These are phyloP conservation scores for Rhizopus arrhizus DNA, from an alignment of 371 early-diverging fungal species.

Conservation along the genomic window DNA sequence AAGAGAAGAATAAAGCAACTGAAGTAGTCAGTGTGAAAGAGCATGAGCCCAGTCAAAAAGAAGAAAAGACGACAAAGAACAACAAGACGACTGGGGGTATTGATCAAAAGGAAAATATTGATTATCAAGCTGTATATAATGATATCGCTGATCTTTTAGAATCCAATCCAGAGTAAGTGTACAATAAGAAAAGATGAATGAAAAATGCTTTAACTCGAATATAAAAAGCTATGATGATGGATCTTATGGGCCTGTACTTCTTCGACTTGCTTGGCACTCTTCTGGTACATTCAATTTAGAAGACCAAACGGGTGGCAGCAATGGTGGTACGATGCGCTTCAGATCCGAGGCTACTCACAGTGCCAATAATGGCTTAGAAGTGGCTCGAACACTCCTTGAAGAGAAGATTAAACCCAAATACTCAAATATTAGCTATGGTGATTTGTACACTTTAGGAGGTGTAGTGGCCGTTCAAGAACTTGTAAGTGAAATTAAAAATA, in stretches of 20 bases:
- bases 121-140: constrained; percentile 30
- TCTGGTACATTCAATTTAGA: constrained; percentile 76
- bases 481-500: constrained; percentile 7
- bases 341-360: constrained; percentile 64
- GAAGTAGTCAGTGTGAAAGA: neutral
- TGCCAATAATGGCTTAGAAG: constrained; percentile 81
- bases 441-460: constrained; percentile 76
- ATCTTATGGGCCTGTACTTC: constrained; percentile 29
- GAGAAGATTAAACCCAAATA: constrained; percentile 70
- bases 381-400: constrained; percentile 72
- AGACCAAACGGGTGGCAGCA: constrained; percentile 72
- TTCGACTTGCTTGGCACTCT: constrained; percentile 86
- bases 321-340: constrained; percentile 80
- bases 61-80: constrained; percentile 4
- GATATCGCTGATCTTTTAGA: constrained; percentile 30
- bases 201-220: neutral
- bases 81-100: neutral
- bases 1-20: neutral
- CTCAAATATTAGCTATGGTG: constrained; percentile 74
- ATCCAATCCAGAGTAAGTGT: constrained; percentile 20
- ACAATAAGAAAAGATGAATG: neutral
- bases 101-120: constrained; percentile 16
- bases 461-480: constrained; percentile 30
- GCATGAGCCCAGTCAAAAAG: neutral
- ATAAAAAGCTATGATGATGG: constrained; percentile 28